Evolutionary conservation across 148 eudicot genomes (phyloP).

Genomic region (Spergularia marina): DNA sequence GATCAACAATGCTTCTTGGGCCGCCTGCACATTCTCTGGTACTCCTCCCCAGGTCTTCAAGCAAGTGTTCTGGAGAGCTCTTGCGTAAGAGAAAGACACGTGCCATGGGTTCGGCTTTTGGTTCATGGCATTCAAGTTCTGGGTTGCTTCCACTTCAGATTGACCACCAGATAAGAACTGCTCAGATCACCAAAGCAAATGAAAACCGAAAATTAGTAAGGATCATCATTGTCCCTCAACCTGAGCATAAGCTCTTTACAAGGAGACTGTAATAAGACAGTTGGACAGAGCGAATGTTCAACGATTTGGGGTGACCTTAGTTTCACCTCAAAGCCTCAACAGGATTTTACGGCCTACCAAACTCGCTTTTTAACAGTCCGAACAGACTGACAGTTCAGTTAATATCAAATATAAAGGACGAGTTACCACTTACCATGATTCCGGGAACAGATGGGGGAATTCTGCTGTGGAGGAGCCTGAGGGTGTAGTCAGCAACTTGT

Average conservation of each 20-base stretch:
- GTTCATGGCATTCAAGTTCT: constrained; percentile 91
- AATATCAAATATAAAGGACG: background rate
- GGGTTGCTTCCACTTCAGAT: constrained; percentile 91
- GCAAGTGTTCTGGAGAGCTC: constrained; percentile 95
- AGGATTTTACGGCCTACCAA: too few relatives aligned
- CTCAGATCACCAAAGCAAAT: background rate
- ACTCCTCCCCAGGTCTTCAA: constrained; percentile 90
- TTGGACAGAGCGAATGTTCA: too few relatives aligned
- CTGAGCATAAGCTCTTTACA: background rate
- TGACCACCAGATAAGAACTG: constrained; percentile 97
- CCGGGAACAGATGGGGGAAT: constrained; percentile 94
- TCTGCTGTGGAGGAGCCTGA: constrained; percentile 67
- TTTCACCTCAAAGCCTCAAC: too few relatives aligned
- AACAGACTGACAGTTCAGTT: background rate
- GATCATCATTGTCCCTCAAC: too few relatives aligned
- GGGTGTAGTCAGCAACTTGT: constrained; percentile 77
- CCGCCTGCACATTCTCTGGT: constrained; percentile 71
- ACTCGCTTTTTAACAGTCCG: too few relatives aligned
- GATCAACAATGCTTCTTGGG: constrained; percentile 62
- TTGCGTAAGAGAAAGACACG: constrained; percentile 86
- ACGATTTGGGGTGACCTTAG: too few relatives aligned
- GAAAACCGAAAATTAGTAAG: background rate
- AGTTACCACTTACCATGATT: constrained; percentile 63
- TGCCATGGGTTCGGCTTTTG: constrained; percentile 89
- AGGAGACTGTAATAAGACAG: too few relatives aligned